Conservation (phyloP, 495 filamentous ascomycete species). For the Aspergillus panamensis region DNA sequence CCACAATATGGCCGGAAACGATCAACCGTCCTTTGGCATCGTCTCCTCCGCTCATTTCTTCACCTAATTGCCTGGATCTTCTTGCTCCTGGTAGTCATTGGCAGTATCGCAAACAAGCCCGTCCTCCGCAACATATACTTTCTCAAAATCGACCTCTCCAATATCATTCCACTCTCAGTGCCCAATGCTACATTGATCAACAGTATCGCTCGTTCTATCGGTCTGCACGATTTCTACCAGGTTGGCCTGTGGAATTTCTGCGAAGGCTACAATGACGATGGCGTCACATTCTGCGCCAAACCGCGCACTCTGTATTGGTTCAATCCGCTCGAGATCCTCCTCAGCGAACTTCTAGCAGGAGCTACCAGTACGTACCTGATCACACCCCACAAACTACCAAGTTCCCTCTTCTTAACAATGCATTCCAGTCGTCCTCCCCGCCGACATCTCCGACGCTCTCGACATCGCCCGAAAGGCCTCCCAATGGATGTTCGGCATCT, state of each 20-base stretch:
- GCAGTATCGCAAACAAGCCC: slow-evolving; percentile 56
- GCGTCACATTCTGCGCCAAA: slow-evolving; percentile 70
- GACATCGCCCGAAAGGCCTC: slow-evolving; percentile 72
- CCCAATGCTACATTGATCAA: slow-evolving; percentile 79
- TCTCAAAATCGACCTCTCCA: slow-evolving; percentile 74
- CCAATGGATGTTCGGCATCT: slow-evolving; percentile 88
- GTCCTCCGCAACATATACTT: slow-evolving; percentile 73
- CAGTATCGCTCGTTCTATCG: slow-evolving; percentile 80
- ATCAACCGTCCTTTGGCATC: slow-evolving; percentile 37
- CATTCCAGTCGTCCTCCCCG: slow-evolving; percentile 66
- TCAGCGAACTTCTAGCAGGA: slow-evolving; percentile 72
- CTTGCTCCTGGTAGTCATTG: slow-evolving; percentile 72
- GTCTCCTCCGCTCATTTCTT: slow-evolving; percentile 58
- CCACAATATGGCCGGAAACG: slow-evolving; percentile 27
- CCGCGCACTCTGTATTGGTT: slow-evolving; percentile 78
- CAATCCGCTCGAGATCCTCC: slow-evolving; percentile 77
- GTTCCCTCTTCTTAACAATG: not conserved
- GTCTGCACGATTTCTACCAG: slow-evolving; percentile 90
- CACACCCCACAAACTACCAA: too few species aligned
- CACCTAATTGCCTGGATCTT: slow-evolving; percentile 75
- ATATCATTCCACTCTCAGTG: slow-evolving; percentile 73
- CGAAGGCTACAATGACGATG: slow-evolving; percentile 70
- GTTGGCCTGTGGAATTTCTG: slow-evolving; percentile 90
- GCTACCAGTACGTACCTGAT: slow-evolving; percentile 59
- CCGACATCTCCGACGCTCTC: slow-evolving; percentile 65